Conservation (phyloP, 192 early-diverging fungal genomes). For the Coemansia aciculifera region DNA sequence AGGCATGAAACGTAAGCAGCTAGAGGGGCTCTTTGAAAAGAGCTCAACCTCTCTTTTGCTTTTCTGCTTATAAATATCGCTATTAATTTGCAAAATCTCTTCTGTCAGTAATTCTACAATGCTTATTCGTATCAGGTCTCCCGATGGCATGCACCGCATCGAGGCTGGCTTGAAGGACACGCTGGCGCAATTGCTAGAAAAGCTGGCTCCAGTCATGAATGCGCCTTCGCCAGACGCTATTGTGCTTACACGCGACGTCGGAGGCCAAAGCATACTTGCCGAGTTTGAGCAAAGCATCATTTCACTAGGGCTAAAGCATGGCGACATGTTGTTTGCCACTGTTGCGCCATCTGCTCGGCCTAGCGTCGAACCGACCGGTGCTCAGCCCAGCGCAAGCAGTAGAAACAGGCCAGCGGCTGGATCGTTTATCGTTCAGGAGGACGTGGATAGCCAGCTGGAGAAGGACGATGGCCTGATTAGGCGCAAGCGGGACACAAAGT, state of each 20-base stretch:
- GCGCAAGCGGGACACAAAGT: slow-evolving; percentile 71
- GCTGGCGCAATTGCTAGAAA: slow-evolving; percentile 31
- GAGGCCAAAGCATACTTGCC: slow-evolving; percentile 26
- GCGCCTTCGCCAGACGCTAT: slow-evolving; percentile 38
- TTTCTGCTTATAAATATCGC: too few species aligned
- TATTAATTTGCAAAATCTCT: neutral
- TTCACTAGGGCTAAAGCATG: slow-evolving; percentile 43
- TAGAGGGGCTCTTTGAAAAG: neutral
- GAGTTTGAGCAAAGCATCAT: slow-evolving; percentile 37
- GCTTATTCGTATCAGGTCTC: slow-evolving; percentile 51
- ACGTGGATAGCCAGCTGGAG: slow-evolving; percentile 79
- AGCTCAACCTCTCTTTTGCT: too few species aligned
- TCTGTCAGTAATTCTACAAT: slow-evolving; percentile 12
- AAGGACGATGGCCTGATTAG: slow-evolving; percentile 82
- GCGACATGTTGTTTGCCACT: slow-evolving; percentile 42
- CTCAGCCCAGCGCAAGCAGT: neutral
- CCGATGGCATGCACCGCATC: slow-evolving; percentile 50
- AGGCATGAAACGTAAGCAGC: slow-evolving; percentile 2
- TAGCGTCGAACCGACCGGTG: slow-evolving; percentile 19
- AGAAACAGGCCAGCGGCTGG: neutral
- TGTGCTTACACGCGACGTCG: slow-evolving; percentile 28
- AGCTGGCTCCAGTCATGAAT: slow-evolving; percentile 31
- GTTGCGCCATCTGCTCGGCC: slow-evolving; percentile 32
- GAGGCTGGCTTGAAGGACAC: slow-evolving; percentile 32
- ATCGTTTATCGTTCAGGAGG: slow-evolving; percentile 57